phyloP scores from a whole-genome alignment of 495 filamentous ascomycete genomes.

The Chaetomium cochliodes region DNA sequence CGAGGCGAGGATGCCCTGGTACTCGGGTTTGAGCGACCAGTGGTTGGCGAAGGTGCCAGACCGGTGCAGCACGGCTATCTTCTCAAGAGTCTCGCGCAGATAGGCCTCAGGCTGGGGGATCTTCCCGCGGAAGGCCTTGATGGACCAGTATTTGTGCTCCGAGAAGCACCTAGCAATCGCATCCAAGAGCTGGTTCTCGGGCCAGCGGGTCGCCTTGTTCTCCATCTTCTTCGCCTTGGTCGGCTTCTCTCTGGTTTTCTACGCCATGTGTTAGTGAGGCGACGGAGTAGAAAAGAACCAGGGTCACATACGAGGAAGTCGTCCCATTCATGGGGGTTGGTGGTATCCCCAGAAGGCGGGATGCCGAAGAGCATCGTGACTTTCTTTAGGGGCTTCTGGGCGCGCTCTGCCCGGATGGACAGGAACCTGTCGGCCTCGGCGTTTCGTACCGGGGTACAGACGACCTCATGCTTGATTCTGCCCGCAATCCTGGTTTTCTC shows the following conservation, averaged over 20 bases:
- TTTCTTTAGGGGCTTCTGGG: conserved; percentile 60
- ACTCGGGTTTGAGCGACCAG: conserved; percentile 77
- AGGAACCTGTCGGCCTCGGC: conserved; percentile 66
- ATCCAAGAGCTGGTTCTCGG: conserved; percentile 81
- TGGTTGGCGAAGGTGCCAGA: conserved; percentile 77
- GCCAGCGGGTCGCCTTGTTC: conserved; percentile 83
- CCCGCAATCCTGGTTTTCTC: conserved; percentile 80
- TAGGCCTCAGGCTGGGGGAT: conserved; percentile 87
- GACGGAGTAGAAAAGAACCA: background rate
- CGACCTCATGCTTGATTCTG: conserved; percentile 70
- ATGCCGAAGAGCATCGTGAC: conserved; percentile 47
- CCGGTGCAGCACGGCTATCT: conserved; percentile 77
- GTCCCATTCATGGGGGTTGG: conserved; percentile 47
- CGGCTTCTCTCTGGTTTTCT: conserved; percentile 50
- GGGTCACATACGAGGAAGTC: conserved; percentile 57
- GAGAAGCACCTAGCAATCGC: conserved; percentile 77
- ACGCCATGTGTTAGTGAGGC: conserved; percentile 31
- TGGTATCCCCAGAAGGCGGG: conserved; percentile 40
- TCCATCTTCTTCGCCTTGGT: conserved; percentile 58
- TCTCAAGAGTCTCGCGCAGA: conserved; percentile 77
- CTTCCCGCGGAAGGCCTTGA: conserved; percentile 70
- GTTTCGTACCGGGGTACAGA: conserved; percentile 72
- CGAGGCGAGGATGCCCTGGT: conserved; percentile 52
- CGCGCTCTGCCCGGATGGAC: conserved; percentile 57
- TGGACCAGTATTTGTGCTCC: conserved; percentile 81